Evolutionary conservation across 2,329 filamentous ascomycete genomes (phyloP), one percentile per base, ranked within the genome.

Genomic region (Ambrosiella xylebori): DNA sequence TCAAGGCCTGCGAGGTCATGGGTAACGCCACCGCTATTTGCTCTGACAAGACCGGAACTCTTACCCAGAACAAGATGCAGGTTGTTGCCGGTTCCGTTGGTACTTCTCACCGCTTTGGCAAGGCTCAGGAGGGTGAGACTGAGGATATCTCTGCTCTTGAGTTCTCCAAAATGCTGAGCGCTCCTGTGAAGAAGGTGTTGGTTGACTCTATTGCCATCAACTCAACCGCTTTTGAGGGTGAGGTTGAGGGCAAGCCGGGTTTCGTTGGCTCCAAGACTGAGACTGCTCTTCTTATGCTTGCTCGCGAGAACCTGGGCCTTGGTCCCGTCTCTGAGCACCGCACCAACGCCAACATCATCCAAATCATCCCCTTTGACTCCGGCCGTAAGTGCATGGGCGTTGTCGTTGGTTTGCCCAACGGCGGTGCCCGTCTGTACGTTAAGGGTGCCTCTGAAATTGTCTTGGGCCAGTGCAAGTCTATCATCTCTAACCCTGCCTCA

Each of bases 261-360:
- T 88, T 85, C 61, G 82, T 88, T 63, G 85, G 85, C 51, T 87
- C 84, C 65, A 88, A 88, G 73, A 88, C 85, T 0, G 85, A 88
- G 66, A 85, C 84, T 3, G 84, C 85, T 2, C 70, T 88, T 59
- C 75, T 89, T n/a, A 78, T 81, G 35, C 79, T 87, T 64, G 84
- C 83, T 12, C 77, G 76, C 54, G 78, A 82, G 55, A 74, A 84
- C 65, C 73, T 88, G 5, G 82, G 76, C 13, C 83, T 88, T 79
- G 78, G 80, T 2, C 75, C 78, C 3, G 74, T 88, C 13, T 74
- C 73, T 50, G 77, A 84, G 64, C 77, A 85, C 65, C 80, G 85
- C 5, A 78, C 80, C 59, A 79, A 78, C 60, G 73, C 72, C 36
- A 74, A 71, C 56, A 75, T 79, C 17, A 70, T 83, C 44, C 85